Evolutionary conservation across 1,139 yeast genomes (phyloP), one percentile per base, ranked within the genome.

Genomic region (Waltiozyma sp.): DNA sequence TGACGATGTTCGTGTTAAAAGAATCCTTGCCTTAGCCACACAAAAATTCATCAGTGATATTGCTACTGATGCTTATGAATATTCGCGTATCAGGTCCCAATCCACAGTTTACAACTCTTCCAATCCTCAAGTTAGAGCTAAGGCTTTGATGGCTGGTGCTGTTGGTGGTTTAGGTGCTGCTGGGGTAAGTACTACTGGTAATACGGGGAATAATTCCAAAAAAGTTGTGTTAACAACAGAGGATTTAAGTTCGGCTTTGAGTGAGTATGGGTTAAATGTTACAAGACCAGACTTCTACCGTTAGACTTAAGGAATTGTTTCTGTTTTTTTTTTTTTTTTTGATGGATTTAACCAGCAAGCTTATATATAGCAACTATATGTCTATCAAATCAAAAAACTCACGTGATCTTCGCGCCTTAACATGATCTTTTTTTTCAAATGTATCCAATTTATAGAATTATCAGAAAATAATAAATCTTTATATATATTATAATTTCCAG

Each of bases 11-110:
- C 75, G 89, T 47, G 82, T 91, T 48, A 88, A 89, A 58, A 71
- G 97, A 45, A 67, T 93, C 39, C 67, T 93, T 43, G 97, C 97
- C 0, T 68, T 93, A 45, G 97, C 98, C 1, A 89, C 98, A 1
- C 98, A 93, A 57, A 91, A 93, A 59, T 93, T 93, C 60, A 75
- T 93, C 31, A 80, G 91, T 47, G 98, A 91, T 59, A 81, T 93
- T 36, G 96, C 98, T 1, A 88, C 89, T 19, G 97, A 93, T 61
- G 97, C 98, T 0, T 91, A 87, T 60, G 98, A 93, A 59, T 89
- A 87, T 60, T 83, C 95, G 11, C 70, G 97, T 48, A 91, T 93
- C 53, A 72, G 97, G 47, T 85, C 89, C 21, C 73, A 88, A 10
- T 75, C 87, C 6, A 80, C 95, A 0, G 94, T 86, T 19, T 82